Percentiles rank a stretch among this genome's conserved stretches.
Evolutionary conservation across 371 early-diverging fungal genomes (phyloP).

Genomic region (Mycotypha africana): DNA sequence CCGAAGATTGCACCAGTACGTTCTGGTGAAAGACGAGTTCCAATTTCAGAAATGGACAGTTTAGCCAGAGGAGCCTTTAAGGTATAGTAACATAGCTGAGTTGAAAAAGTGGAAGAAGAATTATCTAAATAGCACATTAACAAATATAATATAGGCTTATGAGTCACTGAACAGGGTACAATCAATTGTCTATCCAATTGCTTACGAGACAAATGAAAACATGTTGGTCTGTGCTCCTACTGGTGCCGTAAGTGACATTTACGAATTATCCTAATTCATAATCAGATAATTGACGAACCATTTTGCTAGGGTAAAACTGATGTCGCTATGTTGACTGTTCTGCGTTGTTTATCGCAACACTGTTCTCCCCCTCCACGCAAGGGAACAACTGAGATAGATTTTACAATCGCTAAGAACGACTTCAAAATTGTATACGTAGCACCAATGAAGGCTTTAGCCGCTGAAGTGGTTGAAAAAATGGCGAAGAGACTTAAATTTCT

Average conservation of each 20-base stretch:
- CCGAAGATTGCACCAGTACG: constrained; percentile 56
- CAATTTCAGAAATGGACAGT: constrained; percentile 63
- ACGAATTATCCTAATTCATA: neutral
- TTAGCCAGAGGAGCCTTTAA: constrained; percentile 76
- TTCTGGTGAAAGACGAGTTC: constrained; percentile 52
- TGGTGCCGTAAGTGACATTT: constrained; percentile 74
- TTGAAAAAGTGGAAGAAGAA: neutral
- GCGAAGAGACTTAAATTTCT: constrained; percentile 78
- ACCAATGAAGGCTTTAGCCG: constrained; percentile 99
- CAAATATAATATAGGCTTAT: constrained; percentile 54
- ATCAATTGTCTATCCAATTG: constrained; percentile 90
- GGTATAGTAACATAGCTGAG: constrained; percentile 20
- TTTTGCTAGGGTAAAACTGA: constrained; percentile 95
- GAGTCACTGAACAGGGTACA: constrained; percentile 90
- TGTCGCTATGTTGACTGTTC: constrained; percentile 91
- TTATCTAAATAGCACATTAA: neutral
- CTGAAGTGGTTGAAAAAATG: constrained; percentile 96
- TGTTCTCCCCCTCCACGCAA: constrained; percentile 49
- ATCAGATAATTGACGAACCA: constrained; percentile 14
- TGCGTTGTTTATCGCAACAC: constrained; percentile 70
- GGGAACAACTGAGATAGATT: constrained; percentile 35
- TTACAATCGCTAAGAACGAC: constrained; percentile 63
- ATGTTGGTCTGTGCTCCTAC: constrained; percentile 99
- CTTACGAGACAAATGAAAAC: constrained; percentile 93
- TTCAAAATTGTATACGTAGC: constrained; percentile 99